Conservation (phyloP, 2,329 filamentous ascomycete genomes). For the Didymella glomerata region DNA sequence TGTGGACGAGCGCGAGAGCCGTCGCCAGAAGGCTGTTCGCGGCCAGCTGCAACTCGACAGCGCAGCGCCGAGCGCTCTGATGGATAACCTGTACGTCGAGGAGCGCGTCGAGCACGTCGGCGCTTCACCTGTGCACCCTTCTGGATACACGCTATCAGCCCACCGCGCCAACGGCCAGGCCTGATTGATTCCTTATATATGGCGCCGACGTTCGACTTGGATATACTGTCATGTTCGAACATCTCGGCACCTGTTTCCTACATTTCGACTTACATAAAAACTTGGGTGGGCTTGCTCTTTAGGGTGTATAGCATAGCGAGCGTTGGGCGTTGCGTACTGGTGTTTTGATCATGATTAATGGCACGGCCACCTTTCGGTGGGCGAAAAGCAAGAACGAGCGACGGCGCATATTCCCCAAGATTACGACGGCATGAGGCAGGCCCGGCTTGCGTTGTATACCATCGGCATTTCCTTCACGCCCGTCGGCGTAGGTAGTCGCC, state of each 20-base stretch:
- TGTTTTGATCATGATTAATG: constrained; percentile 31
- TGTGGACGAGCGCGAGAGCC: constrained; percentile 55
- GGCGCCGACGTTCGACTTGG: constrained; percentile 15
- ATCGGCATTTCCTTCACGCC: constrained; percentile 20
- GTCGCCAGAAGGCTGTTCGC: constrained; percentile 46
- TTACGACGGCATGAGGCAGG: constrained; percentile 36
- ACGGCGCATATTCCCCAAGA: constrained; percentile 42
- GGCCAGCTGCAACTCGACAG: constrained; percentile 37
- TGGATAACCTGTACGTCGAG: constrained; percentile 44
- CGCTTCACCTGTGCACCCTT: constrained; percentile 46
- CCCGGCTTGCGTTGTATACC: constrained; percentile 25
- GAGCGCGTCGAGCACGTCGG: constrained; percentile 51
- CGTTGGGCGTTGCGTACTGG: constrained; percentile 43
- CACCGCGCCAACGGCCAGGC: constrained; percentile 22
- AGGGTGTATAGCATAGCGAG: constrained; percentile 49
- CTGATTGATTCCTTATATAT: constrained; percentile 13
- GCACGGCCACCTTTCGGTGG: constrained; percentile 25
- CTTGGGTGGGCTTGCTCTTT: constrained; percentile 33
- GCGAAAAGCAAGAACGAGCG: constrained; percentile 45
- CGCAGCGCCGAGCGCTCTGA: constrained; percentile 27
- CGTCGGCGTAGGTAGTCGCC: constrained; percentile 23
- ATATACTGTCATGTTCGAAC: constrained; percentile 20
- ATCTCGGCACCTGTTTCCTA: constrained; percentile 21
- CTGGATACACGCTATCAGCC: constrained; percentile 47
- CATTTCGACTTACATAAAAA: constrained; percentile 24